Conservation (phyloP, 805 yeast genomes). For the Pichia pseudocactophila region DNA sequence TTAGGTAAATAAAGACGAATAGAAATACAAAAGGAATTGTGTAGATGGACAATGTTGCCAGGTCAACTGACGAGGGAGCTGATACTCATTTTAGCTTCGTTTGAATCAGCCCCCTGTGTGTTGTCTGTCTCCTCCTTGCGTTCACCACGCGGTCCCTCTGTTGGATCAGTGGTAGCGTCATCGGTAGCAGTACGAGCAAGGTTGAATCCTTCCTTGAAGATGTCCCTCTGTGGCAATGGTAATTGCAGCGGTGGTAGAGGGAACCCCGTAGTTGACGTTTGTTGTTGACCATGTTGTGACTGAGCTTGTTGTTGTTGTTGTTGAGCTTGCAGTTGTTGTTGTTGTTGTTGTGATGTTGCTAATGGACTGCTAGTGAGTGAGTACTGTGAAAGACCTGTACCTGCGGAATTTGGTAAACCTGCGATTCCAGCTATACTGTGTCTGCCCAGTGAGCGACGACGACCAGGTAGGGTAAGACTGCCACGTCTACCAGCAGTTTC, state of each 20-base stretch:
- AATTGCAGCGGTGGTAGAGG: neutral
- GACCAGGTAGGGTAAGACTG: neutral
- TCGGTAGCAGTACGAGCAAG: conserved; percentile 6
- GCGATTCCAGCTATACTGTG: too few species aligned
- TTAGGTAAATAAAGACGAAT: too few species aligned
- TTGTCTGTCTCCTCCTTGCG: neutral
- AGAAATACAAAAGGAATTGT: too few species aligned
- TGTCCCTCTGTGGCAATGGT: conserved; percentile 10
- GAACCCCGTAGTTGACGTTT: neutral
- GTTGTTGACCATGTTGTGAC: neutral
- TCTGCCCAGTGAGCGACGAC: too few species aligned
- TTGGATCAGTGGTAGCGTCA: neutral
- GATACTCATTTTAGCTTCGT: conserved; percentile 12
- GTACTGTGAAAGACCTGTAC: too few species aligned
- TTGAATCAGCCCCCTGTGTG: neutral
- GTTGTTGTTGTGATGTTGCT: neutral
- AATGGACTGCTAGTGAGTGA: neutral
- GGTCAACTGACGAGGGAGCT: conserved; percentile 7
- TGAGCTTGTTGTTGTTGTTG: conserved; percentile 3
- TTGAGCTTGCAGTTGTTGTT: conserved; percentile 5
- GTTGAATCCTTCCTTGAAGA: conserved; percentile 25
- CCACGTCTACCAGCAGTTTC: conserved; percentile 3
- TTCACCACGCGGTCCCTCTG: conserved; percentile 4
- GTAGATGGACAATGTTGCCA: too few species aligned
- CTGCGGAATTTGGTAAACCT: too few species aligned